phyloP scores from a whole-genome alignment of 1,284 basidiomycete genomes.

The Gomphus sp. region DNA sequence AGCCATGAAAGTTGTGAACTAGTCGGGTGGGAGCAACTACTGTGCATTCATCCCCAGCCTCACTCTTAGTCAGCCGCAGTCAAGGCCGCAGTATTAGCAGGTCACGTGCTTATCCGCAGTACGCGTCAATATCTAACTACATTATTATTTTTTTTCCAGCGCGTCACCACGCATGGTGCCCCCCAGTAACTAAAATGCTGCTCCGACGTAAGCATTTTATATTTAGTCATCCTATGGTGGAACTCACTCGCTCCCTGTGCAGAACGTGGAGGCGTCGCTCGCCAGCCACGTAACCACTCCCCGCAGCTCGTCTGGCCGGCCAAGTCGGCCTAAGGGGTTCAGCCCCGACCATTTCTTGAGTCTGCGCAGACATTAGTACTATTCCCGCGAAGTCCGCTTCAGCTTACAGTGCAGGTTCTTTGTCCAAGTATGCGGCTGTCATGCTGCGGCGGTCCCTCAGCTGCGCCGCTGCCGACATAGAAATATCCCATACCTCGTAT shows the following conservation, averaged over 20 bases:
- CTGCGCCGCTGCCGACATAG: neutral
- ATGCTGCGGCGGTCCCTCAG: conserved; percentile 37
- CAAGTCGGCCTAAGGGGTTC: conserved; percentile 71
- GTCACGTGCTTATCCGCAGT: conserved; percentile 7
- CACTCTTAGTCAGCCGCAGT: conserved; percentile 9
- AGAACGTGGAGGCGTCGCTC: conserved; percentile 67
- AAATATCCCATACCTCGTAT: conserved; percentile 41
- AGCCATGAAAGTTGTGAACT: conserved; percentile 8
- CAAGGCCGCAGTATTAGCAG: conserved; percentile 6
- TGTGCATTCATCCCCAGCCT: conserved; percentile 7
- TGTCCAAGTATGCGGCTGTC: conserved; percentile 71
- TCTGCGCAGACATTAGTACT: neutral
- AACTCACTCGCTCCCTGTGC: conserved; percentile 68
- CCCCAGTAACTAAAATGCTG: conserved; percentile 64
- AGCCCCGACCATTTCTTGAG: conserved; percentile 58
- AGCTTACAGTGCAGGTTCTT: conserved; percentile 50
- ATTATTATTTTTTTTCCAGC: neutral
- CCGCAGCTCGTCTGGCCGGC: conserved; percentile 67
- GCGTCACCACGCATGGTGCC: conserved; percentile 57
- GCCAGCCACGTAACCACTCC: conserved; percentile 78
- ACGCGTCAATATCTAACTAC: neutral
- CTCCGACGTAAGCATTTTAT: neutral
- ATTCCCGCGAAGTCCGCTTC: neutral
- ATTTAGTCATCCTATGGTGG: neutral
- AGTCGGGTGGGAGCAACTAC: conserved; percentile 7